Conservation (phyloP, 441 rosid genomes). For the Mallotus japonicus region DNA sequence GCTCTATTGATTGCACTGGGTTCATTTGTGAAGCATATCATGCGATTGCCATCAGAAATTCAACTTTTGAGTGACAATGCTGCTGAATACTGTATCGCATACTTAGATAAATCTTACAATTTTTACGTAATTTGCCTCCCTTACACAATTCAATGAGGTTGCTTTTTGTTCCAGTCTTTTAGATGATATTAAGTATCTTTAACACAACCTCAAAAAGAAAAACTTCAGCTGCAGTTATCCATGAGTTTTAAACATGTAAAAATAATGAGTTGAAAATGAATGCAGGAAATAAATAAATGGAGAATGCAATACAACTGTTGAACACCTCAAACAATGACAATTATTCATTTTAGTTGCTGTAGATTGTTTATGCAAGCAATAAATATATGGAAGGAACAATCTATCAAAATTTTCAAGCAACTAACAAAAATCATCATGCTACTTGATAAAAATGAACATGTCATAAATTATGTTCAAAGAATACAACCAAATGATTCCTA, state of each 20-base stretch:
- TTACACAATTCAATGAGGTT: background rate
- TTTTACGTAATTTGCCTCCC: background rate
- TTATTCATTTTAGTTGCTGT: no score
- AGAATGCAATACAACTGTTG: no score
- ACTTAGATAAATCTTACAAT: no score
- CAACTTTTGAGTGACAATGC: conserved; percentile 18
- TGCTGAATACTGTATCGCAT: background rate
- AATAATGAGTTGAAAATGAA: no score
- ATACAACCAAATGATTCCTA: conserved; percentile 37
- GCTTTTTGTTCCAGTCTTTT: background rate
- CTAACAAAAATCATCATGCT: background rate
- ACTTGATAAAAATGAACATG: conserved; percentile 5
- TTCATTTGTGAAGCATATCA: conserved; percentile 59
- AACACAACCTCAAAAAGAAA: no score
- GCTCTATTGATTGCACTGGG: conserved; percentile 25
- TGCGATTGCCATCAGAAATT: conserved; percentile 18
- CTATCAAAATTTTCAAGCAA: background rate
- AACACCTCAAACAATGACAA: no score
- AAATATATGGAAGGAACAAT: background rate
- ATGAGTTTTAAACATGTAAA: no score
- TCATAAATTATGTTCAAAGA: conserved; percentile 30
- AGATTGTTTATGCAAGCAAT: background rate
- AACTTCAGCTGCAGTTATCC: no score
- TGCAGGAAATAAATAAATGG: no score
- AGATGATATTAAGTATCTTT: background rate